phyloP scores from a whole-genome alignment of 129 eudicot genomes.

The Sambucus nigra region DNA sequence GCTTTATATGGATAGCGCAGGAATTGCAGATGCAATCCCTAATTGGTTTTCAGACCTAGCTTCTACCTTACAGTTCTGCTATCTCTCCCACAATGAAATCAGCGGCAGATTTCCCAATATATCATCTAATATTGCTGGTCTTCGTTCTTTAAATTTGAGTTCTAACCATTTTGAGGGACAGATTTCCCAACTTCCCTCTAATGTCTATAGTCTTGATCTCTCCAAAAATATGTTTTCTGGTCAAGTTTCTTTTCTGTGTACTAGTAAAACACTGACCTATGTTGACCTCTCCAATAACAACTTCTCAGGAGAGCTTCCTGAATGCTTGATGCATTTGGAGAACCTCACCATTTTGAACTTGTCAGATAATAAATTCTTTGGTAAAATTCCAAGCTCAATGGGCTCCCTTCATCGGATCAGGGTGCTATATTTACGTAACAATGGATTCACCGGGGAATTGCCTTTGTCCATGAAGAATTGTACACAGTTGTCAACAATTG shows the following conservation, averaged over 20 bases:
- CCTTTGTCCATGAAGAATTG: constrained; percentile 24
- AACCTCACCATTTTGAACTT: constrained; percentile 14
- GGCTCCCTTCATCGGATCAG: not conserved
- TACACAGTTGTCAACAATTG: constrained; percentile 7
- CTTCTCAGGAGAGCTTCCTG: constrained; percentile 18
- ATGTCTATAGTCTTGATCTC: not conserved
- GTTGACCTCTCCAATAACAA: constrained; percentile 31
- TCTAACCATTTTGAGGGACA: too few relatives aligned
- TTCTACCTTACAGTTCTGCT: too few relatives aligned
- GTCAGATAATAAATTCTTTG: constrained; percentile 17
- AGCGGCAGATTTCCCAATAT: too few relatives aligned
- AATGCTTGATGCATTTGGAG: constrained; percentile 8
- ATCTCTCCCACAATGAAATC: too few relatives aligned
- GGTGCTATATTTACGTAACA: constrained; percentile 20
- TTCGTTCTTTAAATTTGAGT: too few relatives aligned
- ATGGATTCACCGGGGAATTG: constrained; percentile 21
- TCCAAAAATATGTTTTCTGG: not conserved
- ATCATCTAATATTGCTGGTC: too few relatives aligned
- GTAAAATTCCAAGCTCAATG: constrained; percentile 16
- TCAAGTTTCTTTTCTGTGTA: constrained; percentile 6
- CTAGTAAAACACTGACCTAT: not conserved
- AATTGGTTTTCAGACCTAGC: too few relatives aligned
- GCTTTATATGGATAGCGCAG: too few relatives aligned
- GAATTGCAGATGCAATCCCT: too few relatives aligned
- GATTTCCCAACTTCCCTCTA: not conserved